Conservation (phyloP, 371 early-diverging fungal species). For the Fennellomyces sp. region DNA sequence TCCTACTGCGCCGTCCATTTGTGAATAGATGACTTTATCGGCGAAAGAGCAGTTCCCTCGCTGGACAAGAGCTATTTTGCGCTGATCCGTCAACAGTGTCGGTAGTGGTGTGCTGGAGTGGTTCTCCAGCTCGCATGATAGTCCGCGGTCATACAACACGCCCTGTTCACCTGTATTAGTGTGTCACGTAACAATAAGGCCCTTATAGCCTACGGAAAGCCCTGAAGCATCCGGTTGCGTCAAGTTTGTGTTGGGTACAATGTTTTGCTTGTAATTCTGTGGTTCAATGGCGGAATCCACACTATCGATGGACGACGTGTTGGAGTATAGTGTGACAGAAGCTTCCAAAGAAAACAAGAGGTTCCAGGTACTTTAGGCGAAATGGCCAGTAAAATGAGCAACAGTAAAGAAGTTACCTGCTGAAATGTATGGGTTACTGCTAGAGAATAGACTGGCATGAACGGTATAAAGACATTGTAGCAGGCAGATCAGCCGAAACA, state of each 20-base stretch:
- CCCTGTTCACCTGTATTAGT: slow-evolving; percentile 23
- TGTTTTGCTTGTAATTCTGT: slow-evolving; percentile 32
- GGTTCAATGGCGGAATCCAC: slow-evolving; percentile 16
- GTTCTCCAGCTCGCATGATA: slow-evolving; percentile 33
- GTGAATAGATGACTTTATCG: slow-evolving; percentile 34
- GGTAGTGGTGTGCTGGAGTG: slow-evolving; percentile 19
- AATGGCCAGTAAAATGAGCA: not conserved
- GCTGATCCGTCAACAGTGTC: slow-evolving; percentile 17
- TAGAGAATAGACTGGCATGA: slow-evolving; percentile 29
- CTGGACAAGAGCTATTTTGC: slow-evolving; percentile 44
- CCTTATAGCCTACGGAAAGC: slow-evolving; percentile 10
- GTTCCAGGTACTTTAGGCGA: not conserved
- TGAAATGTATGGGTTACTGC: slow-evolving; percentile 40
- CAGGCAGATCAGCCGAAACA: slow-evolving; percentile 5
- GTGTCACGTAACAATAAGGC: not conserved
- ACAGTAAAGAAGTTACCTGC: slow-evolving; percentile 24
- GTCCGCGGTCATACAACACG: slow-evolving; percentile 45
- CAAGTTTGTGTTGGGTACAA: slow-evolving; percentile 36
- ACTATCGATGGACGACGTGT: slow-evolving; percentile 26
- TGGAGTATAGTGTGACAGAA: slow-evolving; percentile 35
- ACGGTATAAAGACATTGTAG: slow-evolving; percentile 10
- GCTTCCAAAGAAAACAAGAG: slow-evolving; percentile 15
- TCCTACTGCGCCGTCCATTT: slow-evolving; percentile 38
- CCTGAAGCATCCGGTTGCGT: slow-evolving; percentile 34
- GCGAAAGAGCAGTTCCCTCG: slow-evolving; percentile 41